Evolutionary conservation across 2,329 filamentous ascomycete species (phyloP).

Genomic region (Ampelomyces quisqualis): DNA sequence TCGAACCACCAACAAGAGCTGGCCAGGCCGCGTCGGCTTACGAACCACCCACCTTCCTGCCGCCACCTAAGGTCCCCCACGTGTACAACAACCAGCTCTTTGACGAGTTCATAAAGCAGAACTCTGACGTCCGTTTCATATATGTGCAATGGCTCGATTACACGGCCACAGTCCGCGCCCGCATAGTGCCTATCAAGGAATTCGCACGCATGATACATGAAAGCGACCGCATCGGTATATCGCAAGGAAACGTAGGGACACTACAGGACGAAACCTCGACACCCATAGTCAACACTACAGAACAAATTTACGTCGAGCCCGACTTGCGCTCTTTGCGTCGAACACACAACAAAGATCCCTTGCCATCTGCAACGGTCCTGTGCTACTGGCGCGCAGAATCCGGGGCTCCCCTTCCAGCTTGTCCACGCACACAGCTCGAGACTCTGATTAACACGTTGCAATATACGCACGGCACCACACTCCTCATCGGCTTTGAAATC

Average conservation of each 20-base stretch:
- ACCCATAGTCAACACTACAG: slow-evolving; percentile 57
- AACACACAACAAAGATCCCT: slow-evolving; percentile 50
- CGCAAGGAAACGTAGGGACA: slow-evolving; percentile 64
- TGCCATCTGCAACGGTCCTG: slow-evolving; percentile 64
- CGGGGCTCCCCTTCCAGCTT: slow-evolving; percentile 56
- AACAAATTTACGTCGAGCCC: slow-evolving; percentile 66
- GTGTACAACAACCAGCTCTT: slow-evolving; percentile 45
- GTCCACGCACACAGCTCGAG: slow-evolving; percentile 56
- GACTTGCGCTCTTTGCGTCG: slow-evolving; percentile 63
- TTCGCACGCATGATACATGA: slow-evolving; percentile 42
- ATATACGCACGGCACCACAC: slow-evolving; percentile 54
- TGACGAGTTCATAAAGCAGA: slow-evolving; percentile 52
- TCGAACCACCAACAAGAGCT: slow-evolving; percentile 32
- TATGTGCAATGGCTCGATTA: slow-evolving; percentile 78
- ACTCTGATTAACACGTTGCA: slow-evolving; percentile 56
- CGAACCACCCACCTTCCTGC: slow-evolving; percentile 27
- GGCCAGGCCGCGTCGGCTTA: slow-evolving; percentile 22
- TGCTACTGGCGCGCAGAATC: slow-evolving; percentile 64
- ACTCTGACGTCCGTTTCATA: slow-evolving; percentile 62
- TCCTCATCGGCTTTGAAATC: slow-evolving; percentile 77
- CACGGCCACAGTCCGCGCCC: slow-evolving; percentile 66
- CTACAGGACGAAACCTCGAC: slow-evolving; percentile 66
- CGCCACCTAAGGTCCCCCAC: slow-evolving; percentile 30
- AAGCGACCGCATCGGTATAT: slow-evolving; percentile 57
- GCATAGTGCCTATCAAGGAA: slow-evolving; percentile 63